phyloP scores from a whole-genome alignment of 2,329 filamentous ascomycete species.

The Cladobotryum mycophilum region DNA sequence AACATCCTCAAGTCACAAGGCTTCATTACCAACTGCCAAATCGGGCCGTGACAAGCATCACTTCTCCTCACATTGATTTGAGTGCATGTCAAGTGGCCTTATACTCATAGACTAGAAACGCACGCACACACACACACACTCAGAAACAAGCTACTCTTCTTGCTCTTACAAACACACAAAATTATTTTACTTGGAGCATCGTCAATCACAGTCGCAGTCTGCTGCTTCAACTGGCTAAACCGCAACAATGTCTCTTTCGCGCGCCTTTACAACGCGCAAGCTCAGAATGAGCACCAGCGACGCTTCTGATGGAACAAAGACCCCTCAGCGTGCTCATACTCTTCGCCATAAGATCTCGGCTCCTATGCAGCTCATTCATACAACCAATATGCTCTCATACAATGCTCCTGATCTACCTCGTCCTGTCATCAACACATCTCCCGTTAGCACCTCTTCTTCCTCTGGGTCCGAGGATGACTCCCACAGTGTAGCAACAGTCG shows the following conservation, averaged over 20 bases:
- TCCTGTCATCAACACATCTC: slow-evolving; percentile 44
- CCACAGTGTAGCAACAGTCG: slow-evolving; percentile 52
- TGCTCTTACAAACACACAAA: no score
- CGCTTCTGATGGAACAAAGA: slow-evolving; percentile 34
- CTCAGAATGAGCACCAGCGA: slow-evolving; percentile 46
- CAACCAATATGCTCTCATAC: slow-evolving; percentile 94
- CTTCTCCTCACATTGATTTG: background rate
- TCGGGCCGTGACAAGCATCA: slow-evolving; percentile 4
- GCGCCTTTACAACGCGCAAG: slow-evolving; percentile 67
- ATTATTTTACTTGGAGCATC: no score
- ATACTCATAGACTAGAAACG: no score
- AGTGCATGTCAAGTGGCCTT: background rate
- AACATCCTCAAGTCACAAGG: slow-evolving; percentile 9
- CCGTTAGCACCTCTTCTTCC: slow-evolving; percentile 31
- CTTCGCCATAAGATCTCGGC: slow-evolving; percentile 73
- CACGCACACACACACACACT: no score
- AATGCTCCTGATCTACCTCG: slow-evolving; percentile 76
- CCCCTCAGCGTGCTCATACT: slow-evolving; percentile 32
- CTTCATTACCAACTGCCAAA: slow-evolving; percentile 10
- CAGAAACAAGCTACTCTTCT: no score
- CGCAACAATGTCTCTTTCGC: slow-evolving; percentile 49
- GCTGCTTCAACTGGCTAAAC: background rate
- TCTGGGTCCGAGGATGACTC: slow-evolving; percentile 61
- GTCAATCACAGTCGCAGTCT: no score
- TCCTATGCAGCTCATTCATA: slow-evolving; percentile 81